These are phyloP conservation scores for Cornus kousa DNA, from an alignment of 148 eudicot genomes.

Conservation along the genomic window DNA sequence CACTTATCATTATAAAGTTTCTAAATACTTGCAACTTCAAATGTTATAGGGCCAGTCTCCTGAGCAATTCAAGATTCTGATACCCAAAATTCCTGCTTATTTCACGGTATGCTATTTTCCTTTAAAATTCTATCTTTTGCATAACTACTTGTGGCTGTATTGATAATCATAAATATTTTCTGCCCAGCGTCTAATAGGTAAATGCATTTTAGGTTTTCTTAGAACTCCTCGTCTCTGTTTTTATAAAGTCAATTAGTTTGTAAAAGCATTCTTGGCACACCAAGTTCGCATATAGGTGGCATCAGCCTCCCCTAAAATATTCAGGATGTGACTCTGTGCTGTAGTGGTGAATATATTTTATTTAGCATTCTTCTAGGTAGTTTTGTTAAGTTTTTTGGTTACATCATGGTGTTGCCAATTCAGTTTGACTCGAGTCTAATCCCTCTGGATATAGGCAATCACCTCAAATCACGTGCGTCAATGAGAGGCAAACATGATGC, in stretches of 20 bases:
- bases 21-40: slow-evolving; percentile 4
- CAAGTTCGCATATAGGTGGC: not conserved
- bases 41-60: slow-evolving; percentile 59
- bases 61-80: slow-evolving; percentile 81
- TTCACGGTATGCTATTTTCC: slow-evolving; percentile 62
- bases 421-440: too few species aligned
- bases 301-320: not conserved
- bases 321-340: not conserved
- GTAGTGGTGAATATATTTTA: not conserved
- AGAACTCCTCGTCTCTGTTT: not conserved
- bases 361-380: too few species aligned
- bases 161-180: not conserved
- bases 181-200: too few species aligned
- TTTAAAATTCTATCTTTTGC: not conserved
- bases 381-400: too few species aligned
- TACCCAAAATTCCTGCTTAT: slow-evolving; percentile 95
- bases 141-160: not conserved
- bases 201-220: not conserved
- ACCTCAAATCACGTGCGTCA: too few species aligned
- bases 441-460: too few species aligned
- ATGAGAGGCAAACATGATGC: too few species aligned
- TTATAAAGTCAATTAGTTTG: not conserved
- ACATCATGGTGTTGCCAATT: too few species aligned
- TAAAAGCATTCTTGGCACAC: slow-evolving; percentile 3
- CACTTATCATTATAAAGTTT: not conserved